Percentiles rank a stretch among this genome's conserved stretches.
These are phyloP conservation scores for Exserohilum turcica DNA, from an alignment of 2,329 filamentous ascomycete species.

Conservation along the genomic window DNA sequence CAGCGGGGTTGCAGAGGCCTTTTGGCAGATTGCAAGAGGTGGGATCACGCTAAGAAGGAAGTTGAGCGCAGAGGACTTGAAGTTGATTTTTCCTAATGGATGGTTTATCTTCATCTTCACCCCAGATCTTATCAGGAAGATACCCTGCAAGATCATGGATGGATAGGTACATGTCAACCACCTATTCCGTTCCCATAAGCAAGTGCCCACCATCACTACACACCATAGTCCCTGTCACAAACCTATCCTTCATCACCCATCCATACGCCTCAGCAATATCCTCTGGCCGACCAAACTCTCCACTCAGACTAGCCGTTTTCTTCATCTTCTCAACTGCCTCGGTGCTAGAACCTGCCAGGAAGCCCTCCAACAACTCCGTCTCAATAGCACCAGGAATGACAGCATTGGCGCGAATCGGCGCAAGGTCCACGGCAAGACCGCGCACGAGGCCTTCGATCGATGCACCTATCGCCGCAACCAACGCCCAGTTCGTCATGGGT, in stretches of 20 bases:
- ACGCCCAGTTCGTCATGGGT: slow-evolving; percentile 43
- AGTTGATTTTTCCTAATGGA: slow-evolving; percentile 11
- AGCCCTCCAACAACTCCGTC: slow-evolving; percentile 48
- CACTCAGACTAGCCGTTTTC: slow-evolving; percentile 27
- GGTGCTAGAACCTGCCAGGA: slow-evolving; percentile 20
- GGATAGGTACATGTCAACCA: no score
- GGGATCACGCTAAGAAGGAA: slow-evolving; percentile 23
- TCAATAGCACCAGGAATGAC: slow-evolving; percentile 50
- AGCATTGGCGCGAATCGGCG: slow-evolving; percentile 51
- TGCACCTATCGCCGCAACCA: slow-evolving; percentile 32
- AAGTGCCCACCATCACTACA: slow-evolving; percentile 48
- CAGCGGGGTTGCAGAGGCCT: slow-evolving; percentile 32
- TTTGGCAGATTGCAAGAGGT: slow-evolving; percentile 37
- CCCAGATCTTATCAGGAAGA: no score
- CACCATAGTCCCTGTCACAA: slow-evolving; percentile 45
- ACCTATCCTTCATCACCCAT: slow-evolving; percentile 52
- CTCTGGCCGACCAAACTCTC: slow-evolving; percentile 30
- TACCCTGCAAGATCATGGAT: no score
- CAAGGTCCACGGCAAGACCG: slow-evolving; percentile 51
- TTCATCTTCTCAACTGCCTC: slow-evolving; percentile 22
- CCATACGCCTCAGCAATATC: slow-evolving; percentile 54
- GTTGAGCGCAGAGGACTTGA: slow-evolving; percentile 17
- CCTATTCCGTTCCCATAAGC: slow-evolving; percentile 14
- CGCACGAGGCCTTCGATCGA: slow-evolving; percentile 42
- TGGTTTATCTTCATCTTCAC: no score